Evolutionary conservation across 2,329 filamentous ascomycete genomes (phyloP), one percentile per base, ranked within the genome.

Genomic region (Xylaria sp.): DNA sequence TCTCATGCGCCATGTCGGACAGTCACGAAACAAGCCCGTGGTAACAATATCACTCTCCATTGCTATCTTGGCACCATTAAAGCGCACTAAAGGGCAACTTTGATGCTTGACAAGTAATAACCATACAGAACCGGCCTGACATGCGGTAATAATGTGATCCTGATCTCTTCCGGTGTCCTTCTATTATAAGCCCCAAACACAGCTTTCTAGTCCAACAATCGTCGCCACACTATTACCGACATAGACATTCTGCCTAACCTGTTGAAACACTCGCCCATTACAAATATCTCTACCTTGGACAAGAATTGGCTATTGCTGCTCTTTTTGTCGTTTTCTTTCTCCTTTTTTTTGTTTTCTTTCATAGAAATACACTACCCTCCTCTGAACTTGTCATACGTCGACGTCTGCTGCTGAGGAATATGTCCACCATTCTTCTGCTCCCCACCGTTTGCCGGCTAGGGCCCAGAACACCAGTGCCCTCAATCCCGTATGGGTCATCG

Each of bases 341-440:
- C 7, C 8, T 36, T 36, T 9, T 49, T 13, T 49, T 55, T 4
- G 2, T n/a, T 12, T 12, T 20, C 52, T n/a, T 15, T 78, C 61
- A 81, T 23, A 81, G 41, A 66, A 82, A 80, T 0, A 77, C 80
- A 39, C 69, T 75, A n/a, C 74, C 74, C 6, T 81, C 80, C 3
- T 79, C 79, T 58, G 78, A 81, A 13, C 81, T 82, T 28, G 79
- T 75, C 46, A 83, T 81, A 13, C 81, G 80, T 69, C 77, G 83
- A 18, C 83, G 80, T 20, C 86, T 81, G 56, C 82, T 86, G 68
- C 80, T 86, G 33, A 88, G 78, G 73, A 88, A 88, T 58, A 84
- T 67, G 62, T 88, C 86, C 8, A 88, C 86, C 83, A 88, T 87
- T 51, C 80, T 80, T 75, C 83, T 83, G 72, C 85, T 85, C 2